Base-by-base conservation (phyloP, 2,329 filamentous ascomycete species). In the Ophiocordyceps sinensis region DNA sequence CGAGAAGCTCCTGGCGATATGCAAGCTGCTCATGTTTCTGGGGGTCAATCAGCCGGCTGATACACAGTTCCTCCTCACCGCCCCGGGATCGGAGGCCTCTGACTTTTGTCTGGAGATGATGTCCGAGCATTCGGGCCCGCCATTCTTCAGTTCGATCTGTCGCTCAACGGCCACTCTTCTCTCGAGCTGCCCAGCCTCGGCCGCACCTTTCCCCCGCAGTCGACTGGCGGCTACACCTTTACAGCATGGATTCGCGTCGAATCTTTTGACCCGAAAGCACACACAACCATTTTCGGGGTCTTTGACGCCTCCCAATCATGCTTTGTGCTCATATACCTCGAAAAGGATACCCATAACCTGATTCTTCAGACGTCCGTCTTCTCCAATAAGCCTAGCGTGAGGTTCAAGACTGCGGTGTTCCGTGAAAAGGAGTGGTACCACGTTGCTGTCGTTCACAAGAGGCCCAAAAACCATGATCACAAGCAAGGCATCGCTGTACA, bases 121-220 rank as follows among this genome's bases (percentile, higher is more conserved):
- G 48, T 77, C 79, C 47, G 71, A 71, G 38, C 86, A 89, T 44
- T 79, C 81, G 48, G 75, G 78, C 13, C 86, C 91, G 6, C 77
- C 88, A 0, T 88, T 85, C 57, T 82, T 98, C 87, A 96, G 51
- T 96, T 98, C 60, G 91, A 98, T 57, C 69, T 98, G 19, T 91
- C 87, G 1, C 65, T 86, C 14, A 73, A 87, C 57, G 93, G 93
- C 0, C 89, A 86, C 60, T 84, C 85, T 13, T 94, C 91, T 0
- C 75, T 96, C 46, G 93, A 98, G 57, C 68, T 98, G 26, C 77
- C 86, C 8, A 88, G 79, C n/a, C 68, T 98, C 23, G 86, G 86
- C 6, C 79, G 84, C 28, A 64, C 77, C 2, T 98, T 98, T 52
- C 93, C 91, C 11, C 87, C 91, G 1, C 71, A 76, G 41, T 77